phyloP scores from a whole-genome alignment of 768 basidiomycete genomes.

The Coprinopsis sp. region DNA sequence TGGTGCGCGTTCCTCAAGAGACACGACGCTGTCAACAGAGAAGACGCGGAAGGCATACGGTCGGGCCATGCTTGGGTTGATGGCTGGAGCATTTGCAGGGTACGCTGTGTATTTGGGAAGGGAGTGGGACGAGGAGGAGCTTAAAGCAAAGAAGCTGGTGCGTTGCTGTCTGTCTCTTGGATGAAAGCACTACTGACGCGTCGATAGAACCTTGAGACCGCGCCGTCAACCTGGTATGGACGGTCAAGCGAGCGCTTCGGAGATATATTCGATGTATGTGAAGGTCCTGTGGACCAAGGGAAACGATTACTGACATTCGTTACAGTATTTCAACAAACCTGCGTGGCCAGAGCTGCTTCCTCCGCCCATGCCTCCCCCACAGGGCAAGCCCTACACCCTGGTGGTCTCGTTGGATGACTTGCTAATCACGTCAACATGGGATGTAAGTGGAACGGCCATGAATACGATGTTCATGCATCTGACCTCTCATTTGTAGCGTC shows the following conservation, averaged over 20 bases:
- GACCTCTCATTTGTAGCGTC: constrained; percentile 50
- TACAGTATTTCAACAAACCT: constrained; percentile 88
- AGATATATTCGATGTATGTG: constrained; percentile 65
- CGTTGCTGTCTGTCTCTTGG: constrained; percentile 19
- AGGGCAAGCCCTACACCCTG: constrained; percentile 89
- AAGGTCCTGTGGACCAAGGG: neutral
- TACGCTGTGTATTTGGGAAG: constrained; percentile 66
- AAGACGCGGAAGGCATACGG: constrained; percentile 55
- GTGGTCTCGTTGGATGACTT: constrained; percentile 90
- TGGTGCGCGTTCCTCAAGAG: constrained; percentile 74
- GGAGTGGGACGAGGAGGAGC: constrained; percentile 73
- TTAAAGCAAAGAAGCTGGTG: constrained; percentile 60
- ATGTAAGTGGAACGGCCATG: constrained; percentile 79
- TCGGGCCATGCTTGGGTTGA: constrained; percentile 47
- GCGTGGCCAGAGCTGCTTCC: constrained; percentile 91
- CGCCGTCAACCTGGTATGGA: constrained; percentile 58
- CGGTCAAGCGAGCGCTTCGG: constrained; percentile 58
- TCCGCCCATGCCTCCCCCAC: constrained; percentile 73
- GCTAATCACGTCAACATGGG: constrained; percentile 89
- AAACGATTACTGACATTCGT: neutral
- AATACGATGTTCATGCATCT: no score
- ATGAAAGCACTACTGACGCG: neutral
- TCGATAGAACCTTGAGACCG: constrained; percentile 51
- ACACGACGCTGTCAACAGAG: constrained; percentile 76
- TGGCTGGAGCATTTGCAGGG: constrained; percentile 52